Evolutionary conservation across 2,329 filamentous ascomycete species (phyloP).

Genomic region (Xylariaceae sp.): DNA sequence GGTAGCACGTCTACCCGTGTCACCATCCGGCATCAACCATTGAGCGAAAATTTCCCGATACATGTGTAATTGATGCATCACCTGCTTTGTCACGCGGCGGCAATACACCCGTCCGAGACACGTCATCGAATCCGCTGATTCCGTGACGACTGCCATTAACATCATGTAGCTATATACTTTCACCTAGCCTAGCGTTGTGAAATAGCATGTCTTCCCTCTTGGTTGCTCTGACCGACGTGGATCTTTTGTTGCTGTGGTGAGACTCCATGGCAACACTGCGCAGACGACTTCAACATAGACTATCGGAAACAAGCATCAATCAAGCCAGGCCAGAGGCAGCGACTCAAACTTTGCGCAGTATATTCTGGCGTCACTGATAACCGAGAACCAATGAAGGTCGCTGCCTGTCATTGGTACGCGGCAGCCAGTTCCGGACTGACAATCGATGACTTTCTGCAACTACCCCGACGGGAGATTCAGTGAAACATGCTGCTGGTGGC

Average conservation of each 20-base stretch:
- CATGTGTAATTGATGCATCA: conserved; percentile 2
- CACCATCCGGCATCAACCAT: conserved; percentile 3
- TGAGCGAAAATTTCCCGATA: conserved; percentile 13
- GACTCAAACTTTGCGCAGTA: too few species aligned
- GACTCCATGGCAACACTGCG: too few species aligned
- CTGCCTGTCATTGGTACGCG: neutral
- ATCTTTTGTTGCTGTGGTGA: too few species aligned
- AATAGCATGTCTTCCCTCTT: too few species aligned
- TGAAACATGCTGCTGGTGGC: neutral
- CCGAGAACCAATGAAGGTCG: neutral
- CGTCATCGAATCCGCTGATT: conserved; percentile 22
- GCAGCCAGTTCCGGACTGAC: conserved; percentile 1
- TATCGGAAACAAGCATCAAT: too few species aligned
- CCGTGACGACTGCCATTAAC: too few species aligned
- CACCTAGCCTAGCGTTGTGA: too few species aligned
- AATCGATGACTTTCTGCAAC: neutral
- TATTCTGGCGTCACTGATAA: too few species aligned
- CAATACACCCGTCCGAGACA: conserved; percentile 13
- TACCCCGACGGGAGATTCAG: neutral
- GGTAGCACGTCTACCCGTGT: conserved; percentile 4
- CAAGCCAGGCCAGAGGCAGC: too few species aligned
- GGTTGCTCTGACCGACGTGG: too few species aligned
- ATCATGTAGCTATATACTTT: too few species aligned
- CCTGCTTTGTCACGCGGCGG: conserved; percentile 8
- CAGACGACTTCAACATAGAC: too few species aligned